These are phyloP conservation scores for Sporothrix euskadiensis DNA, from an alignment of 2,329 filamentous ascomycete species.

Conservation along the genomic window DNA sequence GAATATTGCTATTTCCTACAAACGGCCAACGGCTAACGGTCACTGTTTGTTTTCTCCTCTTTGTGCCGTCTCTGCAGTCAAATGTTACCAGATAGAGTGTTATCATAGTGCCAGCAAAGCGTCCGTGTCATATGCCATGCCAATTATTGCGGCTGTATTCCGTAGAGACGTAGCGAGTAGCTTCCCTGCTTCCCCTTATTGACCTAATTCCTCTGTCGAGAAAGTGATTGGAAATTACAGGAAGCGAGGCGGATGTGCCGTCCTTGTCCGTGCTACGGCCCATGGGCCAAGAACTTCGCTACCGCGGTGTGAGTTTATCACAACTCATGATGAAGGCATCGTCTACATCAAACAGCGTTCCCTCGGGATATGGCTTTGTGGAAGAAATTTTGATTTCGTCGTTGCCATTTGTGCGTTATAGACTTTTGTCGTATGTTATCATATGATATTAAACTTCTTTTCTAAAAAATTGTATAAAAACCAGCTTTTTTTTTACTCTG, in stretches of 20 bases:
- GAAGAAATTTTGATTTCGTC: too few species aligned
- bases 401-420: too few species aligned
- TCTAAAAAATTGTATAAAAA: too few species aligned
- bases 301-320: neutral
- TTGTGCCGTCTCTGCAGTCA: neutral
- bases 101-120: neutral
- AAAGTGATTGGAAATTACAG: too few species aligned
- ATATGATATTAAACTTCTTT: too few species aligned
- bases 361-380: too few species aligned
- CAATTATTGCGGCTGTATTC: neutral
- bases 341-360: neutral
- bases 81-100: slow-evolving; percentile 14
- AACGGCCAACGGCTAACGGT: neutral
- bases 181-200: neutral
- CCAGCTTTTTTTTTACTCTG: too few species aligned
- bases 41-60: neutral
- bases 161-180: neutral
- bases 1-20: slow-evolving; percentile 5
- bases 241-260: neutral
- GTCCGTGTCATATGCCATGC: slow-evolving; percentile 10
- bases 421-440: too few species aligned
- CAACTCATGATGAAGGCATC: neutral
- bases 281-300: neutral
- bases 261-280: neutral
- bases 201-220: neutral